phyloP scores from a whole-genome alignment of 179 eudicot genomes.

The Beta lomatogona region DNA sequence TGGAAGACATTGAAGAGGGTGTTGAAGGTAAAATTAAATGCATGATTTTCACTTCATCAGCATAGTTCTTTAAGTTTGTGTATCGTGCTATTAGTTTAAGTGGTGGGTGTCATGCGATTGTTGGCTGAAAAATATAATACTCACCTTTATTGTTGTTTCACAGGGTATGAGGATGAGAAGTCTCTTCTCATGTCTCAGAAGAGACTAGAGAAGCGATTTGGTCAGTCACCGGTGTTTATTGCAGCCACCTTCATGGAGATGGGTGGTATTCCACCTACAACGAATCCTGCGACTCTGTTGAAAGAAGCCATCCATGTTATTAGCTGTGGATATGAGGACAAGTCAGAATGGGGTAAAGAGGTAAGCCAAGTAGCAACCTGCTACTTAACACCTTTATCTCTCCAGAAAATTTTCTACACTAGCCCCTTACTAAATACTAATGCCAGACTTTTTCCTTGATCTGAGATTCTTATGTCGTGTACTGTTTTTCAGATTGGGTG shows the following conservation, averaged over 20 bases:
- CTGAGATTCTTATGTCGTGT: background rate
- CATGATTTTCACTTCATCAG: background rate
- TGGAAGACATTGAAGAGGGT: slow-evolving; percentile 83
- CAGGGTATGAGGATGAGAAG: slow-evolving; percentile 74
- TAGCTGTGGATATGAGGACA: slow-evolving; percentile 96
- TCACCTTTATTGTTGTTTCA: slow-evolving; percentile 1
- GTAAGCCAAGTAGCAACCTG: slow-evolving; percentile 36
- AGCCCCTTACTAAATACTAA: background rate
- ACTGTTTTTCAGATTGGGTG: slow-evolving; percentile 68
- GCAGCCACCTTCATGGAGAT: slow-evolving; percentile 87
- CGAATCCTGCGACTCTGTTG: slow-evolving; percentile 71
- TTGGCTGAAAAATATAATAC: slow-evolving; percentile 1
- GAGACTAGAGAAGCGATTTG: slow-evolving; percentile 89
- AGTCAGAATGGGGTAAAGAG: slow-evolving; percentile 99
- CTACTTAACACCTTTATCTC: background rate
- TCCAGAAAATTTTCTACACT: background rate
- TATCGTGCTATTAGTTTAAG: background rate
- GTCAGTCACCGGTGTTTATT: slow-evolving; percentile 89
- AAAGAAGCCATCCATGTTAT: slow-evolving; percentile 98
- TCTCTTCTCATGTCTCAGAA: slow-evolving; percentile 79
- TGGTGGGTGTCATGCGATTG: background rate
- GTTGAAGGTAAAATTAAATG: slow-evolving; percentile 58
- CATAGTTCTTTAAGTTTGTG: background rate
- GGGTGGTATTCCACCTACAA: slow-evolving; percentile 86
- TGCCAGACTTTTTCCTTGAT: background rate